These are phyloP conservation scores for Spinacia oleracea DNA, from an alignment of 179 eudicot genomes.

Conservation along the genomic window DNA sequence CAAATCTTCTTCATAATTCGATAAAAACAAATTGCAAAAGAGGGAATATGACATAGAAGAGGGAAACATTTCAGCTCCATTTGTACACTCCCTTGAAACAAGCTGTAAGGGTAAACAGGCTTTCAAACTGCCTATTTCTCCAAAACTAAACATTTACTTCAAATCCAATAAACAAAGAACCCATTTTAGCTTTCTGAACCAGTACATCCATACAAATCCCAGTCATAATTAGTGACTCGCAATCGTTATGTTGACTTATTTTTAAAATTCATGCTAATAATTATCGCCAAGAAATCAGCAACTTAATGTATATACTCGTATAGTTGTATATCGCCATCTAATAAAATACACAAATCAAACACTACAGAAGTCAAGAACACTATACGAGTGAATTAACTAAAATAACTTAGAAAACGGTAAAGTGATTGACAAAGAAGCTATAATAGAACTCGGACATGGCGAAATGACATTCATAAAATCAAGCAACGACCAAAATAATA, in stretches of 20 bases:
- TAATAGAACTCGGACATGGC: not conserved
- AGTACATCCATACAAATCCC: not conserved
- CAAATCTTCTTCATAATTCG: not conserved
- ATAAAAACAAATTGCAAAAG: not conserved
- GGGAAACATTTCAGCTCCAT: not conserved
- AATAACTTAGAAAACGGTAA: not conserved
- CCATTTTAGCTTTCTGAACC: not conserved
- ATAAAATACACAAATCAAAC: not conserved
- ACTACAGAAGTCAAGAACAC: not conserved
- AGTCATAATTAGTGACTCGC: not conserved
- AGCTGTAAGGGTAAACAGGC: not conserved
- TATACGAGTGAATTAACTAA: not conserved
- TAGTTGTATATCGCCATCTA: not conserved
- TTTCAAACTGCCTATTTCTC: not conserved
- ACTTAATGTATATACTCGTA: not conserved
- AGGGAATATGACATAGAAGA: not conserved
- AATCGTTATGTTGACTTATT: not conserved
- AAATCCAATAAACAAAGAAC: not conserved
- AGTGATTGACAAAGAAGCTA: not conserved
- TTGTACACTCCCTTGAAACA: not conserved
- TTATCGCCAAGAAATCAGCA: not conserved
- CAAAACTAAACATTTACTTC: not conserved
- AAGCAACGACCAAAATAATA: not conserved
- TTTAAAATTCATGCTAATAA: not conserved
- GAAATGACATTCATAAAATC: not conserved